Evolutionary conservation across 495 filamentous ascomycete species (phyloP), one percentile per base, ranked within the genome.

Genomic region (Paragyromitra xinjiangensis): DNA sequence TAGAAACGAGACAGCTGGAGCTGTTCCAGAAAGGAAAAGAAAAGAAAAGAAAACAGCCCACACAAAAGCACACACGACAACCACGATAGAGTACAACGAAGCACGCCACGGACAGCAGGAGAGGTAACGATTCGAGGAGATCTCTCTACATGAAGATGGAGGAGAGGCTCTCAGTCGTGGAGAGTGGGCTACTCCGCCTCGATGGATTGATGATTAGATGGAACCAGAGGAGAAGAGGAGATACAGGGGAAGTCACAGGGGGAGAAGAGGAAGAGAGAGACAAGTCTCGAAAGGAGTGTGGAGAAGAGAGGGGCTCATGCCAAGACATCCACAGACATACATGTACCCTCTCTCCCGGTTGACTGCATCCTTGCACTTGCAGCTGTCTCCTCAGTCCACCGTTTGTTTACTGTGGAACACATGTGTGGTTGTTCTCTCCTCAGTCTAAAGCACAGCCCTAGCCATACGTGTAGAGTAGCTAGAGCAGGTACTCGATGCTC

Each of bases 21-120:
- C 19, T 4, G 40, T 12, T 48, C 9, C 16, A n/a, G 4, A 58
- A 19, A 61, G 26, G 40, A 71, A 24, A 39, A 51, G 42, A 39
- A 26, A 53, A 24, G 16, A 71, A 42, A 59, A 6, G 4, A 40
- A 56, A 71, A 71, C 69, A 71, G 69, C 58, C 69, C 69, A 71
- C 69, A 64, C 69, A 63, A 37, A 64, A 26, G 29, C 69, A 55
- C 69, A 71, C 58, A 64, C 58, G 44, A 71, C 68, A 44, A 55
- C 62, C 26, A 8, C 40, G 51, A 24, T n/a, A 55, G 22, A n/a
- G 5, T 55, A 55, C 19, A 55, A 1, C 19, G 26, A 6, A 55
- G 19, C 22, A 55, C 51, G 12, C 8, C 12, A 45, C 42, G 2
- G 42, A 45, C 42, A 45, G 42, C 29, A 34, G 29, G 3, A 34